phyloP scores from a whole-genome alignment of 805 yeast species.

The Kuraishia molischiana region DNA sequence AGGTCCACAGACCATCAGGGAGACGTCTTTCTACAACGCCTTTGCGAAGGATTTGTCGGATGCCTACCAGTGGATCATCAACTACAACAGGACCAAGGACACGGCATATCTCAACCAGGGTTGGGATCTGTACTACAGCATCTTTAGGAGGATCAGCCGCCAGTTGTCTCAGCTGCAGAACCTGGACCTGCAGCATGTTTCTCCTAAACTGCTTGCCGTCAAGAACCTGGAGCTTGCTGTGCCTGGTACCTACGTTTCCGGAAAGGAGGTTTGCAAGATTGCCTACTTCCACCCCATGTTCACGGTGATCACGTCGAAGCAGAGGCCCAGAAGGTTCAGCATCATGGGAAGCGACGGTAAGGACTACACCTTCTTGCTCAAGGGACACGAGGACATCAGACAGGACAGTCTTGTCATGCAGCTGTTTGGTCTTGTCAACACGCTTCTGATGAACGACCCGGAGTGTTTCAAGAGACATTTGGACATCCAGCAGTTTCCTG shows the following conservation, averaged over 20 bases:
- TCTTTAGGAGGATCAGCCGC: conserved; percentile 82
- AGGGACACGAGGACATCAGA: conserved; percentile 97
- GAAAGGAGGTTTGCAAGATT: conserved; percentile 68
- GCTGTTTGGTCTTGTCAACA: conserved; percentile 89
- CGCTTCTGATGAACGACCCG: conserved; percentile 78
- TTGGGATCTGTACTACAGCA: conserved; percentile 94
- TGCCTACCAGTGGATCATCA: conserved; percentile 89
- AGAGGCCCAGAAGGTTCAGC: conserved; percentile 81
- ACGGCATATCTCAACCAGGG: conserved; percentile 88
- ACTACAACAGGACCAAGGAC: conserved; percentile 78
- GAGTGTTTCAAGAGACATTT: conserved; percentile 95
- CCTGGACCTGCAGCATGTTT: conserved; percentile 84
- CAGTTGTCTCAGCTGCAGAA: conserved; percentile 82
- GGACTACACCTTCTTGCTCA: conserved; percentile 70
- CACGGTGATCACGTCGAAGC: conserved; percentile 87
- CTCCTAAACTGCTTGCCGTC: conserved; percentile 79
- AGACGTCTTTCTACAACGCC: conserved; percentile 83
- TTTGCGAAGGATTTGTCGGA: conserved; percentile 89
- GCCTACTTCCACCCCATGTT: conserved; percentile 71
- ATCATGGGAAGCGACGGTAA: conserved; percentile 88
- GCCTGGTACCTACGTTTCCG: conserved; percentile 89
- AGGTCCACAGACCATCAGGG: conserved; percentile 90
- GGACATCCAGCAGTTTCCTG: conserved; percentile 86
- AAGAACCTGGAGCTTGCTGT: conserved; percentile 77
- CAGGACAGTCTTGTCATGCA: conserved; percentile 98